Conservation (phyloP, 139 green algal species). For the Zygnema circumcarinatum region DNA sequence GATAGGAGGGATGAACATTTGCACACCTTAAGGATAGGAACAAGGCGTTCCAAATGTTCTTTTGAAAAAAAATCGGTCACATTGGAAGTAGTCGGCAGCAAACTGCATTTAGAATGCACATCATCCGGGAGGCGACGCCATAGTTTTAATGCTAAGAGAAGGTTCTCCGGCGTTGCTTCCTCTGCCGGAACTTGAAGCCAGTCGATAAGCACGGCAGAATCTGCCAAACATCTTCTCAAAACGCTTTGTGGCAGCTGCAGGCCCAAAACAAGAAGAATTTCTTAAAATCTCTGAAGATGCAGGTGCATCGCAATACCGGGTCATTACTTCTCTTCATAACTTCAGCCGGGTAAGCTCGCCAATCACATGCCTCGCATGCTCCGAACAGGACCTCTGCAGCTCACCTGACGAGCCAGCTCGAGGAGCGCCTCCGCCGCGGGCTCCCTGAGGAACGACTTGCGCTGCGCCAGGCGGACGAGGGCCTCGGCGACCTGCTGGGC, state of each 20-base stretch:
- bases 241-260: no score
- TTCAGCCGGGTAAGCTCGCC: no score
- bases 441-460: slow-evolving; percentile 33
- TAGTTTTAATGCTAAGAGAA: slow-evolving; percentile 29
- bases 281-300: no score
- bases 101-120: neutral
- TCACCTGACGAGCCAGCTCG: slow-evolving; percentile 27
- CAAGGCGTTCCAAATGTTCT: slow-evolving; percentile 7
- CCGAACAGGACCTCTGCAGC: no score
- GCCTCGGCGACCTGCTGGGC: neutral
- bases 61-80: slow-evolving; percentile 1
- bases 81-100: neutral
- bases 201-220: neutral
- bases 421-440: slow-evolving; percentile 19
- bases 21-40: slow-evolving; percentile 35
- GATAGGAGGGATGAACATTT: no score
- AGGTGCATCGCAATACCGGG: no score
- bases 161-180: slow-evolving; percentile 17
- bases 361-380: no score
- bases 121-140: slow-evolving; percentile 14
- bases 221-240: neutral
- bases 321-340: no score
- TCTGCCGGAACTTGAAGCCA: slow-evolving; percentile 15
- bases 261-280: no score
- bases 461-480: neutral